Evolutionary conservation across 1,284 basidiomycete species (phyloP), one percentile per base, ranked within the genome.

Genomic region (Austropuccinia psidii): DNA sequence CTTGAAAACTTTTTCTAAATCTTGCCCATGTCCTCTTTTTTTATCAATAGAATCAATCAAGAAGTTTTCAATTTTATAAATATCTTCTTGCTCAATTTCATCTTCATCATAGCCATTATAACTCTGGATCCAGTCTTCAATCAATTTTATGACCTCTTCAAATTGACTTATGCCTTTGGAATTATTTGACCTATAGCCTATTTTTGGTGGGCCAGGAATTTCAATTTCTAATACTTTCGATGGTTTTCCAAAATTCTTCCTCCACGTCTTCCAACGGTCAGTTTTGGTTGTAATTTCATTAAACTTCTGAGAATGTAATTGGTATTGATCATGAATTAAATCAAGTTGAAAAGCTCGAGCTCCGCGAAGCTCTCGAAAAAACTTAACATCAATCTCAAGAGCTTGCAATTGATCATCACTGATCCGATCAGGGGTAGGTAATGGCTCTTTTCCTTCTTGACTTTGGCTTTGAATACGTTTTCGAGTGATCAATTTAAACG

Each of bases 391-490:
- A 17, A 70, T 70, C 21, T 61, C 57, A 19, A 70, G 35, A 6
- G 68, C 68, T 70, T 50, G 43, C 13, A 70, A 35, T 24, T 70
- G 68, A 29, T 70, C 55, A 61, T 70, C 57, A 35, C 35, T 70
- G 39, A 70, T 70, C 39, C 37, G 39, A 45, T 70, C 39, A 0
- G 55, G 55, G 8, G 55, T 61, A 15, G 68, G 68, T 31, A 70
- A 43, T 19, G 60, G n/a, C 21, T 61, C 43, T 13, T 33, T 37
- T 13, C 15, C 21, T 19, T 60, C 57, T 70, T 60, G 19, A 9
- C 33, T 60, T n/a, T 29, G 31, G 21, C 49, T 24, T 0, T 9
- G 6, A 9, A 19, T 8, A 15, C 60, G 67, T 27, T 39, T 24
- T 39, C 21, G 43, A 13, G 54, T 60, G 27, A 68, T 70, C 29